Conservation (phyloP, 108 stramenopile species). For the Nitzschia sp. region DNA sequence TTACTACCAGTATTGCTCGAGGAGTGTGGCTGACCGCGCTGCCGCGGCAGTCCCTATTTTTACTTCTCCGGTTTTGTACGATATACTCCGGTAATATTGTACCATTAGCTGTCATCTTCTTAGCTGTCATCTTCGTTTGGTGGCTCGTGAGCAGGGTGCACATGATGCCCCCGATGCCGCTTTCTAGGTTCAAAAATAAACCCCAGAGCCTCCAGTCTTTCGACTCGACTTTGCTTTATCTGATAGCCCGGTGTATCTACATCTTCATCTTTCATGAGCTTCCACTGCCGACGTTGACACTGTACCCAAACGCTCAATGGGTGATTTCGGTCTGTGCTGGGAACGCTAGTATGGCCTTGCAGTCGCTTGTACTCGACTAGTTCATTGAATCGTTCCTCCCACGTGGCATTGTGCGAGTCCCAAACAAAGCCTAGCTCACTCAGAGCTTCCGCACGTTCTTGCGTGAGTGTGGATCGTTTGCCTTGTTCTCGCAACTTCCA, state of each 20-base stretch:
- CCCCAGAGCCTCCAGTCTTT: conserved; percentile 43
- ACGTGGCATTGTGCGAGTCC: conserved; percentile 37
- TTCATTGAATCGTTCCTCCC: conserved; percentile 29
- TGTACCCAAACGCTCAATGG: conserved; percentile 53
- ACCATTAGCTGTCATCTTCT: too few relatives aligned
- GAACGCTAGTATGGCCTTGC: conserved; percentile 43
- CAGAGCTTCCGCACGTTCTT: conserved; percentile 3
- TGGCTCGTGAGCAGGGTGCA: too few relatives aligned
- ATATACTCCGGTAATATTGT: too few relatives aligned
- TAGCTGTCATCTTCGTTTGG: too few relatives aligned
- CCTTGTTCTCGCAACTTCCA: conserved; percentile 28
- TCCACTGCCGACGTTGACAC: conserved; percentile 58
- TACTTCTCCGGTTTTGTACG: too few relatives aligned
- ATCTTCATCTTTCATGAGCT: conserved; percentile 38
- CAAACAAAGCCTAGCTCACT: conserved; percentile 28
- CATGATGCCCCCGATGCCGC: too few relatives aligned
- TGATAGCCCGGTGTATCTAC: conserved; percentile 29
- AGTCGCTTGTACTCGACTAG: conserved; percentile 23
- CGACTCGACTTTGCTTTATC: conserved; percentile 30
- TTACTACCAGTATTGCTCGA: too few relatives aligned
- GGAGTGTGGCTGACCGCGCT: too few relatives aligned
- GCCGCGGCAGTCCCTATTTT: too few relatives aligned
- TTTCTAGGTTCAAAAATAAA: conserved; percentile 44
- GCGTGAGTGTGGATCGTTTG: conserved; percentile 21
- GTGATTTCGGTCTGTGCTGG: conserved; percentile 39